These are phyloP conservation scores for Juglanconis juglandina DNA, from an alignment of 2,329 filamentous ascomycete genomes.

Conservation along the genomic window DNA sequence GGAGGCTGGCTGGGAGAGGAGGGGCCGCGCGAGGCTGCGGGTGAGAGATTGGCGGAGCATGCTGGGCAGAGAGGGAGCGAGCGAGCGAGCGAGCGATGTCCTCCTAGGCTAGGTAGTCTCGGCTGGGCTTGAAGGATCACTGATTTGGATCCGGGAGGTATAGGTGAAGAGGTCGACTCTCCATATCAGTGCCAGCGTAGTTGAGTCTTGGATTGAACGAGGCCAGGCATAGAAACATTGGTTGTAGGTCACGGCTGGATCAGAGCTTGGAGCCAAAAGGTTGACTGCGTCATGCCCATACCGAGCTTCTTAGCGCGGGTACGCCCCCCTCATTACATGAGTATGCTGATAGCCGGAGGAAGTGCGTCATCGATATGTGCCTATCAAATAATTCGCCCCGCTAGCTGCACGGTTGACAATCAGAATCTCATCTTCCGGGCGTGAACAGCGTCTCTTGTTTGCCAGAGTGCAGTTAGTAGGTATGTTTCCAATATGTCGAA, in stretches of 20 bases:
- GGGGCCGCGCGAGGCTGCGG: slow-evolving; percentile 24
- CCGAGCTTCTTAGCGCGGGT: too few relatives aligned
- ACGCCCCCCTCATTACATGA: not conserved
- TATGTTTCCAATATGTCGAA: too few relatives aligned
- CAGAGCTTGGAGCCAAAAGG: not conserved
- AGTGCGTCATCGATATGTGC: not conserved
- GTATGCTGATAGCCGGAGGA: not conserved
- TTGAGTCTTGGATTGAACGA: not conserved
- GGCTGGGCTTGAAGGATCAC: not conserved
- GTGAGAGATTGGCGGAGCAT: slow-evolving; percentile 30
- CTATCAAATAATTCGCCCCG: not conserved
- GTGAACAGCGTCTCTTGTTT: not conserved
- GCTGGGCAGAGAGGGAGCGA: not conserved
- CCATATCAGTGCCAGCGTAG: not conserved
- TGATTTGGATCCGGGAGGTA: not conserved
- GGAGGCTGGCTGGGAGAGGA: not conserved
- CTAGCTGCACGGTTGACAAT: not conserved
- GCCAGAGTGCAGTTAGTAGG: too few relatives aligned
- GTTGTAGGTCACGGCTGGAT: not conserved
- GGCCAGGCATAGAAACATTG: not conserved
- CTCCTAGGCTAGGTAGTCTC: not conserved
- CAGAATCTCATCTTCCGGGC: not conserved
- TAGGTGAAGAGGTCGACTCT: not conserved
- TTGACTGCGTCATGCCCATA: not conserved
- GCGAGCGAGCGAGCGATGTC: not conserved